Conservation (phyloP, 2,329 filamentous ascomycete species). For the Beauveria pseudobassiana region DNA sequence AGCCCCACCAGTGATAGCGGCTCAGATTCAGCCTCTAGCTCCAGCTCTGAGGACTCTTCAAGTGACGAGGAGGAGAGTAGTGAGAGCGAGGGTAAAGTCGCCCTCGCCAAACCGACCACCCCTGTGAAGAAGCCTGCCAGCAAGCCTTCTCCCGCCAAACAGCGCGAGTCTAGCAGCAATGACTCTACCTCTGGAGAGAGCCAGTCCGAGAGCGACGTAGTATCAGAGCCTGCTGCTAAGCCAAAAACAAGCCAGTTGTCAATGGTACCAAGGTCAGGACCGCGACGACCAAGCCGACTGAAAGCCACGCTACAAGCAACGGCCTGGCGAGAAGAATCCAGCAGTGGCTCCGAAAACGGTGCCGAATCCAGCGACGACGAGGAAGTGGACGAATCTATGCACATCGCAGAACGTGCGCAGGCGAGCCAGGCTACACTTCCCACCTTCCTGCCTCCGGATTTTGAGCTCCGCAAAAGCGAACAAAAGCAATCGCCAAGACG, state of each 20-base stretch:
- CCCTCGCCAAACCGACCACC: not conserved
- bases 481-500: conserved; percentile 34
- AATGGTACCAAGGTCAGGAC: conserved; percentile 12
- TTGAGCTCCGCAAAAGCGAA: conserved; percentile 43
- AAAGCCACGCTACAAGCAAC: conserved; percentile 17
- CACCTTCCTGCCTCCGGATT: conserved; percentile 43
- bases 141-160: conserved; percentile 11
- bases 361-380: conserved; percentile 21
- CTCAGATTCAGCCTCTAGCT: conserved; percentile 14
- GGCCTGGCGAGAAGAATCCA: not conserved
- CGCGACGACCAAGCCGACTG: conserved; percentile 13
- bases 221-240: conserved; percentile 16
- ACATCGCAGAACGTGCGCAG: conserved; percentile 26
- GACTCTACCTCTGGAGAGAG: conserved; percentile 17
- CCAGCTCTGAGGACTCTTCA: conserved; percentile 10
- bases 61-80: not conserved
- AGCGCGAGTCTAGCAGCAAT: conserved; percentile 21
- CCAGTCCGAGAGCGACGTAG: conserved; percentile 20
- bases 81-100: conserved; percentile 10
- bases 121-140: conserved; percentile 13
- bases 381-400: conserved; percentile 31
- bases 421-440: conserved; percentile 31
- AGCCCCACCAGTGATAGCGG: conserved; percentile 12
- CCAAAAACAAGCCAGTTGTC: conserved; percentile 12
- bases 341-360: conserved; percentile 15